Evolutionary conservation across 495 filamentous ascomycete species (phyloP).

Genomic region (Xylaria curta): DNA sequence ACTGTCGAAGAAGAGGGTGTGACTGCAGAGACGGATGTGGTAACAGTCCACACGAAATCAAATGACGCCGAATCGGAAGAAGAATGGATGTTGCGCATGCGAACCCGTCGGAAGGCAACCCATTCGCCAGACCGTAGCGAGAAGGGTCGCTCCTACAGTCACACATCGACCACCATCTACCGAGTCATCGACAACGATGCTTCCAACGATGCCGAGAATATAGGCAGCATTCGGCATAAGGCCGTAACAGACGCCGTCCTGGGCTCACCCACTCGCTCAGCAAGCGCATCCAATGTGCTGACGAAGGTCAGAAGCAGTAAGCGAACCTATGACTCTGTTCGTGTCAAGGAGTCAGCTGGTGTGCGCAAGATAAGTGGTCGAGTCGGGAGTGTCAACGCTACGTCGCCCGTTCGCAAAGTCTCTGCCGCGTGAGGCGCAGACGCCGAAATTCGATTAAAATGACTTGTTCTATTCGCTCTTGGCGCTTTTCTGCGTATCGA

Average conservation of each 20-base stretch:
- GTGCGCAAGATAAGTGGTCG: constrained; percentile 93
- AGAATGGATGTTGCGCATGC: constrained; percentile 74
- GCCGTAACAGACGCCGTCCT: constrained; percentile 54
- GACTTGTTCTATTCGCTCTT: constrained; percentile 26
- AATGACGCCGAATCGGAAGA: constrained; percentile 77
- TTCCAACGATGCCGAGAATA: constrained; percentile 61
- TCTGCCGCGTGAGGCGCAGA: constrained; percentile 42
- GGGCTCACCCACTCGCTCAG: constrained; percentile 56
- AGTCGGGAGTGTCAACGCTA: constrained; percentile 74
- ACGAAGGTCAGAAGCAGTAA: constrained; percentile 76
- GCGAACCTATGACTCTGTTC: constrained; percentile 62
- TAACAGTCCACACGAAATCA: constrained; percentile 58
- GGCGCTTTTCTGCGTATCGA: constrained; percentile 32
- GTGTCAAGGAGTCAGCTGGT: constrained; percentile 62
- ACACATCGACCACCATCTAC: constrained; percentile 66
- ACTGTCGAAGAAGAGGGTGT: constrained; percentile 51
- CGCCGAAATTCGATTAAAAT: constrained; percentile 7
- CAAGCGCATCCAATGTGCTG: constrained; percentile 69
- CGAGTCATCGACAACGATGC: constrained; percentile 61
- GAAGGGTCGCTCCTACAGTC: constrained; percentile 54
- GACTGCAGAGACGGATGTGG: constrained; percentile 48
- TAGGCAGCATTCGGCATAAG: constrained; percentile 63
- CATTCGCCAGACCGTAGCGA: constrained; percentile 49
- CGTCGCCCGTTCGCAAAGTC: constrained; percentile 46
- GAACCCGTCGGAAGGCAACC: constrained; percentile 64